Conservation (phyloP, 768 basidiomycete species). For the Phanerodontia chrysosporium region DNA sequence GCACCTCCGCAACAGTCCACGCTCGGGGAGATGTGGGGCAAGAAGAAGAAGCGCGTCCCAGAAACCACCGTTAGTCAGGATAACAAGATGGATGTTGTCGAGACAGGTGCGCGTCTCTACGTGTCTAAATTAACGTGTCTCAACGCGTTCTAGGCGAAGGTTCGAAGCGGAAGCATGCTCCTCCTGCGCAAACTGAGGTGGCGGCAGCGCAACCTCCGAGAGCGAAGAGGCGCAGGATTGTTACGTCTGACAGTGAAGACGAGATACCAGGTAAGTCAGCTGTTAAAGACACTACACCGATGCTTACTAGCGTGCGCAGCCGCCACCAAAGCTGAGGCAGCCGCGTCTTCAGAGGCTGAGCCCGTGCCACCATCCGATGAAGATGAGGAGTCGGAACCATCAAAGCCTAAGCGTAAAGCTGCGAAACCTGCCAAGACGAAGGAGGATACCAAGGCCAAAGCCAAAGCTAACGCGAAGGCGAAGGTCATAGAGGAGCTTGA, state of each 20-base stretch:
- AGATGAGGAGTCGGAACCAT: slow-evolving; percentile 13
- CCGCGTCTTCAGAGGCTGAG: not conserved
- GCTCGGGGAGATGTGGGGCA: slow-evolving; percentile 70
- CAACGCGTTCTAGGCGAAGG: slow-evolving; percentile 28
- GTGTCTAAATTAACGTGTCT: not conserved
- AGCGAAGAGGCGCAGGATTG: slow-evolving; percentile 30
- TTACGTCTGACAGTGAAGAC: slow-evolving; percentile 34
- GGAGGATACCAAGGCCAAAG: not conserved
- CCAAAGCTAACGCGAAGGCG: slow-evolving; percentile 11
- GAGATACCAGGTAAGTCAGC: not conserved
- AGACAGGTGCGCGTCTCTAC: not conserved
- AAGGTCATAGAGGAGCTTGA: slow-evolving; percentile 3
- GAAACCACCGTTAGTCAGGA: slow-evolving; percentile 12
- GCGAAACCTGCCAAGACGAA: not conserved
- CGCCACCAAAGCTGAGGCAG: not conserved
- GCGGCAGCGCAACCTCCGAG: slow-evolving; percentile 11
- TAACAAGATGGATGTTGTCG: not conserved
- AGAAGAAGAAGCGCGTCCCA: slow-evolving; percentile 34
- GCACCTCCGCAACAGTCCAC: slow-evolving; percentile 75
- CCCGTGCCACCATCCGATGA: slow-evolving; percentile 16
- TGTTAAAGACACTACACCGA: not conserved
- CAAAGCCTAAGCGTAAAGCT: not conserved
- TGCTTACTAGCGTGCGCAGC: not conserved
- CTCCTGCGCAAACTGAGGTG: slow-evolving; percentile 16
- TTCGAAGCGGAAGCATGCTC: slow-evolving; percentile 36